phyloP scores from a whole-genome alignment of 495 filamentous ascomycete genomes.

The Pyronema omphalodes region DNA sequence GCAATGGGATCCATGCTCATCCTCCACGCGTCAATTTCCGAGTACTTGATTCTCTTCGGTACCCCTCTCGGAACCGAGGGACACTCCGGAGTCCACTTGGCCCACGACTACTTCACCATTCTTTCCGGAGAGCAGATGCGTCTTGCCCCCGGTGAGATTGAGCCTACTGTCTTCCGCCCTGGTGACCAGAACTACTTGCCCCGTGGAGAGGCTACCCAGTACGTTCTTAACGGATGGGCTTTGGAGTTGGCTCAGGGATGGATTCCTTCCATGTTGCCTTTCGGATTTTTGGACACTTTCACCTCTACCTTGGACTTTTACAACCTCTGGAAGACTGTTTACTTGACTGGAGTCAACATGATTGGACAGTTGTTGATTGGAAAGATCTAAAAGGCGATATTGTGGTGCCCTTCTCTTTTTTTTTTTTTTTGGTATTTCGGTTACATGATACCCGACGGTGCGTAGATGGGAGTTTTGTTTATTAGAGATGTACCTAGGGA shows the following conservation, averaged over 20 bases:
- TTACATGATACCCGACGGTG: too few relatives aligned
- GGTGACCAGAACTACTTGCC: conserved; percentile 61
- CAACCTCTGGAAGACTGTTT: conserved; percentile 58
- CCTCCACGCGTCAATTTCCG: conserved; percentile 58
- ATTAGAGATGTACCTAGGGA: too few relatives aligned
- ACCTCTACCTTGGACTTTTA: conserved; percentile 57
- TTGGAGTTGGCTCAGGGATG: conserved; percentile 78
- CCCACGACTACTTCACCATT: conserved; percentile 89
- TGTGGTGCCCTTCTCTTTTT: too few relatives aligned
- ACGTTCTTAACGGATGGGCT: conserved; percentile 63
- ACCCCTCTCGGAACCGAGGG: conserved; percentile 78
- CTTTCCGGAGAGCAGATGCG: conserved; percentile 54
- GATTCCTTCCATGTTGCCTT: conserved; percentile 79
- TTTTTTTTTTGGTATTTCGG: too few relatives aligned
- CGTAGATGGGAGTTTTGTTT: too few relatives aligned
- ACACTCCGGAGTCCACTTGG: conserved; percentile 69
- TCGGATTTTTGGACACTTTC: conserved; percentile 66
- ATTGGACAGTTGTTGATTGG: conserved; percentile 45
- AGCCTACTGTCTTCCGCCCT: conserved; percentile 54
- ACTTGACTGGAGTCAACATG: conserved; percentile 56
- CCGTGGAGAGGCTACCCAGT: conserved; percentile 66
- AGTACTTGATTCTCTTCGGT: conserved; percentile 69
- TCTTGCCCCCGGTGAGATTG: conserved; percentile 49
- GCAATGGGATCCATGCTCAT: conserved; percentile 86
- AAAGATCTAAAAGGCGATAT: conserved; percentile 39